Conservation (phyloP, 129 eudicot genomes). For the Helianthus annuus region DNA sequence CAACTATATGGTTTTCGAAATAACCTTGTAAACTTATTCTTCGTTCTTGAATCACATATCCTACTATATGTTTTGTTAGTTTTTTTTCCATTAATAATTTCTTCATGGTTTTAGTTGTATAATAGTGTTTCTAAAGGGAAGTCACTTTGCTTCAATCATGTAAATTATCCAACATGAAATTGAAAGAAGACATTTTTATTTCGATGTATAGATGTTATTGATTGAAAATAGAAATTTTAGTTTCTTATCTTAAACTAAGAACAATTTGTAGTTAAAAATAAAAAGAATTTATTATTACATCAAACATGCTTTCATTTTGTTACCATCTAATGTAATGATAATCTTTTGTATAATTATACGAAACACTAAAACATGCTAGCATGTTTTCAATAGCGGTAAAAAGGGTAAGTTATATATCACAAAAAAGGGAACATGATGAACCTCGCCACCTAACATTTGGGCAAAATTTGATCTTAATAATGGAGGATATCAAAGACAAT, state of each 20-base stretch:
- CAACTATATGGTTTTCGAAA: too few relatives aligned
- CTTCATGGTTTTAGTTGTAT: not conserved
- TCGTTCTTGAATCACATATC: not conserved
- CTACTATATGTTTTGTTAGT: not conserved
- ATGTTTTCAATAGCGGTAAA: too few relatives aligned
- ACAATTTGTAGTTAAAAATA: not conserved
- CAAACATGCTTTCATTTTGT: too few relatives aligned
- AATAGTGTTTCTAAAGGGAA: not conserved
- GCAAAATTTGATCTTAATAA: too few relatives aligned
- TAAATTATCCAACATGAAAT: not conserved
- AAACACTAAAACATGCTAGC: too few relatives aligned
- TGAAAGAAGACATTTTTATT: not conserved
- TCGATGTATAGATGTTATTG: not conserved
- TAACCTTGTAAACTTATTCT: not conserved
- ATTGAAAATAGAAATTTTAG: not conserved
- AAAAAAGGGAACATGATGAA: too few relatives aligned
- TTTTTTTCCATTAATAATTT: slow-evolving; percentile 17
- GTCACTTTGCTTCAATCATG: not conserved
- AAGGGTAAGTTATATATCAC: too few relatives aligned
- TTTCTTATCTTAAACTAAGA: not conserved
- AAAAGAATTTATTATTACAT: not conserved
- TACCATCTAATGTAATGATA: too few relatives aligned
- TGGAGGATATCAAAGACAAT: too few relatives aligned
- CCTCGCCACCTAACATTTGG: too few relatives aligned
- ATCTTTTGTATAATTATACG: too few relatives aligned